phyloP scores from a whole-genome alignment of 2,329 filamentous ascomycete species.

The Colletotrichum salicis region DNA sequence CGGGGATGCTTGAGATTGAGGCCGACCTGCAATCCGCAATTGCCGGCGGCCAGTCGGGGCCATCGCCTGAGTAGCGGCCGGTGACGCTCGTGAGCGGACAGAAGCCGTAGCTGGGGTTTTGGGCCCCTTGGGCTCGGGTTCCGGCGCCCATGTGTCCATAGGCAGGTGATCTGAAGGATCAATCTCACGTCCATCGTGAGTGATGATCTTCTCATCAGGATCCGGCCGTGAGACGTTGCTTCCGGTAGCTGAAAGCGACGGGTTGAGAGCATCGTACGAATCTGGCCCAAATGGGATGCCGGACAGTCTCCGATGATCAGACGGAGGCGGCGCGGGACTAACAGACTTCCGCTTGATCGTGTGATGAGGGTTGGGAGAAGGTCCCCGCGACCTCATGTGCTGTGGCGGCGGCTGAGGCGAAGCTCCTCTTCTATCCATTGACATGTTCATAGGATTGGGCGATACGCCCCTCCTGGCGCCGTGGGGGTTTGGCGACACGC shows the following conservation, averaged over 20 bases:
- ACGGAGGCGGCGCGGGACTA: conserved; percentile 71
- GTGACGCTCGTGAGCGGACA: conserved; percentile 52
- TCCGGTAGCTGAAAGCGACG: conserved; percentile 50
- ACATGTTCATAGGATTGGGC: conserved; percentile 53
- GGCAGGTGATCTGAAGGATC: conserved; percentile 85
- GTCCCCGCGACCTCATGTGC: conserved; percentile 52
- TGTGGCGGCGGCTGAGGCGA: conserved; percentile 42
- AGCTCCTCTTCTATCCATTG: conserved; percentile 40
- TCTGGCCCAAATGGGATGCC: conserved; percentile 79
- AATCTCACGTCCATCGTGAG: conserved; percentile 78
- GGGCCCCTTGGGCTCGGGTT: conserved; percentile 67
- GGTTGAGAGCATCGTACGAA: conserved; percentile 79
- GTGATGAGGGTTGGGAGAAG: conserved; percentile 58
- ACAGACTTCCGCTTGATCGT: conserved; percentile 78
- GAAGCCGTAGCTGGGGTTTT: conserved; percentile 41
- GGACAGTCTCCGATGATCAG: conserved; percentile 63
- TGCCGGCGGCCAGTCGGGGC: conserved; percentile 62
- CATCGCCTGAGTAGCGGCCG: conserved; percentile 64
- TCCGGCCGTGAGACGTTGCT: conserved; percentile 47
- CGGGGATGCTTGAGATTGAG: conserved; percentile 57
- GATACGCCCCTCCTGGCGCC: conserved; percentile 50
- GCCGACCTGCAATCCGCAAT: conserved; percentile 61
- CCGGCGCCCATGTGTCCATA: conserved; percentile 80
- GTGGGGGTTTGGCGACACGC: conserved; percentile 40
- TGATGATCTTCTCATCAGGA: conserved; percentile 76